Evolutionary conservation across 768 basidiomycete genomes (phyloP).

Genomic region (Candolleomyces aberdarensis): DNA sequence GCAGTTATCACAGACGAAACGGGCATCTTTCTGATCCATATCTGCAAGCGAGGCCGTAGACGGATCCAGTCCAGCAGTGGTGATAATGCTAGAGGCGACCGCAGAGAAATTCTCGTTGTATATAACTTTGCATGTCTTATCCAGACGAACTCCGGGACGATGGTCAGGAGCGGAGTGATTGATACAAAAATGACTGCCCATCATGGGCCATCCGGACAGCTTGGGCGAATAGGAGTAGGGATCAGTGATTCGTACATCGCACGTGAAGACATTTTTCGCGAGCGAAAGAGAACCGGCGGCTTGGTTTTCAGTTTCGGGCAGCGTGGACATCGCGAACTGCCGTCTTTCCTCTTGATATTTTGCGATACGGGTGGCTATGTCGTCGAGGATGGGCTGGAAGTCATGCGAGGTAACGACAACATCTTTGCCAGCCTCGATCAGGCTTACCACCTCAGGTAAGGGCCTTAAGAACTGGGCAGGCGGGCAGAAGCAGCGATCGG

Average conservation of each 20-base stretch:
- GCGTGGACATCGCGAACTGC: not conserved
- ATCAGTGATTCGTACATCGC: not conserved
- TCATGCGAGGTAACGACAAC: not conserved
- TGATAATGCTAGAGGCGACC: not conserved
- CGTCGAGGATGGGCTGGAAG: not conserved
- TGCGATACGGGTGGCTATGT: not conserved
- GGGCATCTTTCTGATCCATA: not conserved
- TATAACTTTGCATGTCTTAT: not conserved
- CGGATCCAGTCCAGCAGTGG: not conserved
- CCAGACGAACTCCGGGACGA: not conserved
- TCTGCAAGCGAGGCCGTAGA: not conserved
- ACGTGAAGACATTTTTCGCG: not conserved
- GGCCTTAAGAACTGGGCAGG: not conserved
- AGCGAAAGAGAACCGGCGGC: not conserved
- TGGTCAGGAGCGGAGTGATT: not conserved
- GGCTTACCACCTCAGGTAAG: not conserved
- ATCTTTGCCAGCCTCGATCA: not conserved
- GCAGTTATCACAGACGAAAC: not conserved
- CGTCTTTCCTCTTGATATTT: not conserved
- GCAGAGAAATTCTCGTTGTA: not conserved
- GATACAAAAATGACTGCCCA: not conserved
- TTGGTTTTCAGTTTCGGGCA: not conserved
- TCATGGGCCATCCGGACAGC: not conserved
- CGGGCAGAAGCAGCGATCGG: conserved; percentile 22
- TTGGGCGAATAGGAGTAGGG: not conserved